Evolutionary conservation across 495 filamentous ascomycete genomes (phyloP), one percentile per base, ranked within the genome.

Genomic region (Ramalina intermedia): DNA sequence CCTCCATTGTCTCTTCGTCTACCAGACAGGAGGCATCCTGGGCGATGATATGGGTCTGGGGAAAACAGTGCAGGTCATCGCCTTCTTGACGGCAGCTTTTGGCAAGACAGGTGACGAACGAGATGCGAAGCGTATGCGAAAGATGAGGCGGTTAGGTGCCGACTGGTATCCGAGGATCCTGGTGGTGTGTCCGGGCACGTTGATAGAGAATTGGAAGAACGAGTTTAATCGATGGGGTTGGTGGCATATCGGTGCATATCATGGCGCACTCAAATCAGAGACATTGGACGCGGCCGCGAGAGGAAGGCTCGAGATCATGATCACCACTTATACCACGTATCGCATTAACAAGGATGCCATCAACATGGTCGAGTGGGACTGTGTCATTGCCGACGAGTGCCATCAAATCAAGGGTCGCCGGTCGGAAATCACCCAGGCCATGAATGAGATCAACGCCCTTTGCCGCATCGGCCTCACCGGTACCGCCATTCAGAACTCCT

Each of bases 1-100:
- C 59, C 67, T 98, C 6, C 93, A 98, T 61, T 75, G 87, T 51
- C 67, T 82, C 27, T 98, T 98, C 57, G 83, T 96, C 16, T 91
- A 86, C 57, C 93, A 96, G 52, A 85, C 81, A 49, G 91, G 93
- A 4, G 88, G 85, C 4, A 83, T 98, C 20, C 71, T 98, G 2
- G 80, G 93, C 1, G 91, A 98, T 63, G 91, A 98, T 59, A 98
- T 98, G 91, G 91, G 91, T 29, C 65, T 98, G 27, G 91, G 91
- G 0, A 98, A 98, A 63, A 98, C 91, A 0, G 85, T 98, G 13
- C 91, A 98, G 64, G 87, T 98, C 24, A 93, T 91, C 51, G 86
- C 90, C 0, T 98, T 96, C 56, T 71, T 98, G 33, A 88, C 87
- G 0, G 88, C 81, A 7, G 87, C 87, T 6, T 98, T 95, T 61